These are phyloP conservation scores for Eremochloa ophiuroides DNA, from an alignment of 176 grass and related monocot species.

Conservation along the genomic window DNA sequence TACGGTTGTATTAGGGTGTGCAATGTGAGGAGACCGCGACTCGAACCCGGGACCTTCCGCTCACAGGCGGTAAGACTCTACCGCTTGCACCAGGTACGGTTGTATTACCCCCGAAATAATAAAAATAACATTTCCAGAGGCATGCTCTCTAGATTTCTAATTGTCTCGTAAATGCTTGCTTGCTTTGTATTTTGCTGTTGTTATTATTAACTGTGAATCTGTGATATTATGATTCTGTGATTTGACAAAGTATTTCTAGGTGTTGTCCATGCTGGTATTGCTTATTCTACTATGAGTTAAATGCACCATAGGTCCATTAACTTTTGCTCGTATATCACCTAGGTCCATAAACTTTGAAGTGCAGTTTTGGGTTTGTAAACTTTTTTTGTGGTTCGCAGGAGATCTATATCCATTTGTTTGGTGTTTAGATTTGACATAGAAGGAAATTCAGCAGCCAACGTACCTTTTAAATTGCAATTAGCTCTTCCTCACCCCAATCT, in stretches of 20 bases:
- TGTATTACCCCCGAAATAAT: conserved; percentile 9
- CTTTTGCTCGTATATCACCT: not conserved
- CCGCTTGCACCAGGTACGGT: not conserved
- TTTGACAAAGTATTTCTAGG: not conserved
- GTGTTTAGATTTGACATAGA: no score
- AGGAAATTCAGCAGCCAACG: not conserved
- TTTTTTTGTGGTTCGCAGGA: not conserved
- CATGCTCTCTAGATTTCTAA: not conserved
- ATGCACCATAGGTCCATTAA: not conserved
- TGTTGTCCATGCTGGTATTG: not conserved
- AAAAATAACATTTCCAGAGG: not conserved
- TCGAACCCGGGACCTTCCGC: no score
- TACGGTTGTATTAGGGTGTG: no score
- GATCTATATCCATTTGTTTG: no score
- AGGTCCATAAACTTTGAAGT: not conserved
- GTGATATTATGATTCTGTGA: not conserved
- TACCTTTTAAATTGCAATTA: not conserved
- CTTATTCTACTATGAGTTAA: not conserved
- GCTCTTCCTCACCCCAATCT: no score
- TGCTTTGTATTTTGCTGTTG: not conserved
- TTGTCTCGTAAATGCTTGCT: not conserved
- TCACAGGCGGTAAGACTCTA: no score
- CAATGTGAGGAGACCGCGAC: no score
- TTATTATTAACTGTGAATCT: not conserved
- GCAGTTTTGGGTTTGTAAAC: not conserved